Base-by-base conservation (phyloP, 805 yeast genomes). In the Saccharomycopsis capsularis region DNA sequence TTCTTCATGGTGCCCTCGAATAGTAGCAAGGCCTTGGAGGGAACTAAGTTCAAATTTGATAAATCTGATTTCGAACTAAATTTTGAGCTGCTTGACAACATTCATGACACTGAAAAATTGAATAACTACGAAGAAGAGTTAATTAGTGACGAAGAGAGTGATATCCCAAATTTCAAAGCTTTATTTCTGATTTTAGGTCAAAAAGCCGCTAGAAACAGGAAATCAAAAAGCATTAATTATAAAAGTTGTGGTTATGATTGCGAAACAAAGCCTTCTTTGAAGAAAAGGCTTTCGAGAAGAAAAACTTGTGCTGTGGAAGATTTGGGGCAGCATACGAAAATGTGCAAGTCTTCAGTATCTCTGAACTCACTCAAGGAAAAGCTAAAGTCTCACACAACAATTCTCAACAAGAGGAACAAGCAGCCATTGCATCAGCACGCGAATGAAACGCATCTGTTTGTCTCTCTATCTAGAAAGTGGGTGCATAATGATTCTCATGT, bases 111-210 rank as follows among this genome's bases (percentile, higher is more conserved):
- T 19, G 37, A 27, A 6, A 41, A 16, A 4, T 23, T 16, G 4
- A 9, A 5, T 27, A 37, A 6, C 16, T 35, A 13, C 16, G 44
- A 40, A 3, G 44, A 40, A 9, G 44, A 40, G 9, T 13, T 22
- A n/a, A 16, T 39, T 5, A 40, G 44, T 40, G 35, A 27, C 4
- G 44, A 40, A 11, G 32, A 21, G 19, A 22, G 30, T n/a, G n/a
- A n/a, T n/a, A n/a, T n/a, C n/a, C n/a, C n/a, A n/a, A 61, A 63
- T 46, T 63, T 61, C 46, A 65, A 58, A 43, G 66, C 65, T 1
- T 47, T 63, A 13, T 63, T 63, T 42, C 53, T 64, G 2, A 38
- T 47, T 35, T 40, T 48, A 19, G 55, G 46, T 21, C 7, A 46
- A 22, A 38, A 46, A 11, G 22, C 19, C 25, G 32, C n/a, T n/a